Base-by-base conservation (phyloP, 2,329 filamentous ascomycete species). In the Didymellaceae sp. region DNA sequence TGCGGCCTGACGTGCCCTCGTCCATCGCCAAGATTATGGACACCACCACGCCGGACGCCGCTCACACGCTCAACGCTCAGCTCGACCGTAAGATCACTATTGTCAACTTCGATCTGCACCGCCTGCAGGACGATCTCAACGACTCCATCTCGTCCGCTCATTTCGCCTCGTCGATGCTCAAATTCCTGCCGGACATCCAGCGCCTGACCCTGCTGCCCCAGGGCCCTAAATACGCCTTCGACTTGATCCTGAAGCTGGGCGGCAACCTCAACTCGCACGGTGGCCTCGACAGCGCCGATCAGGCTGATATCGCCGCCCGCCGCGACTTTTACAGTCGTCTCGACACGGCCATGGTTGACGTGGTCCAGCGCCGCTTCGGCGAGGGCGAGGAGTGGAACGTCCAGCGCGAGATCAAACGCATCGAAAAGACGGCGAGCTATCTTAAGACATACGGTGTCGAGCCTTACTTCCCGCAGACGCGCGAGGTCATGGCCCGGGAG, bases 51-150 rank as follows among this genome's bases (percentile, higher is more conserved):
- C 75, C 78, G 16, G 75, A 79, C 54, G 77, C 78, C 17, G 79
- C 79, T 25, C 68, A 74, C 25, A 80, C 78, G 2, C 76, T 82
- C 54, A 81, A 81, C 63, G 78, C 78, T n/a, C 79, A 82, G 63
- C 77, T 82, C 54, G 79, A 82, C 67, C 79, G 79, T 74, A 82
- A 82, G 61, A 82, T 82, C 70, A 82, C 79, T 28, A 81, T 82
- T 46, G 78, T 82, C 46, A 82, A 82, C 71, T 81, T 81, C 64
- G 79, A 82, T 63, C 77, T 82, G 3, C 79, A 82, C 72, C 77
- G 79, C 42, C 74, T 82, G 37, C 79, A 82, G 65, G 79, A 82
- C 66, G 78, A 80, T 59, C 75, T 82, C 58, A 81, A 81, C 68
- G 78, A 81, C 63, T 78, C 77, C 43, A 79, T 82, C 42, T 78